A percentile compares a stretch with the other conserved stretches of the same genome.
Evolutionary conservation across 1,284 basidiomycete genomes (phyloP).

Genomic region (Cryptococcus hybrid): DNA sequence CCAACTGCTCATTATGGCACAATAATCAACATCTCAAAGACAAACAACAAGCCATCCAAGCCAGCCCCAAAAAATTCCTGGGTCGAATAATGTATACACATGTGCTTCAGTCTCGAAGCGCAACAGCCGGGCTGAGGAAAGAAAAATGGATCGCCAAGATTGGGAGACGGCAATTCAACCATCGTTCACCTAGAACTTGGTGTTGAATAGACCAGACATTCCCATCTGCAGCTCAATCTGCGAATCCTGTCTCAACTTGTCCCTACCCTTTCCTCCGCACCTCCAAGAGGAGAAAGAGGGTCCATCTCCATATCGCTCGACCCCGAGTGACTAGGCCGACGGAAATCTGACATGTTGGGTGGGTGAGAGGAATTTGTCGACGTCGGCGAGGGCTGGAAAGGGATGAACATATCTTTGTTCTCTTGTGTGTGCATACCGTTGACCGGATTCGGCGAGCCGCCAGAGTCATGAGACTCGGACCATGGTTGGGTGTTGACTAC

Average conservation of each 20-base stretch:
- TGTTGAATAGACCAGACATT: constrained; percentile 27
- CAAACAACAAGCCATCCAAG: too few species aligned
- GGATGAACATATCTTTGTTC: constrained; percentile 21
- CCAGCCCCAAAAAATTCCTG: too few species aligned
- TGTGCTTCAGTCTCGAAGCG: too few species aligned
- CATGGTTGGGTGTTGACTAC: constrained; percentile 3
- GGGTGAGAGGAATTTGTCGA: constrained; percentile 21
- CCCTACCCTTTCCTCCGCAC: constrained; percentile 7
- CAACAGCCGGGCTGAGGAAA: too few species aligned
- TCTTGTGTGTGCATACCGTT: constrained; percentile 5
- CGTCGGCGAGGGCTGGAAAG: constrained; percentile 31
- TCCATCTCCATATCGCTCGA: constrained; percentile 14
- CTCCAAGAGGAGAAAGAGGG: constrained; percentile 9
- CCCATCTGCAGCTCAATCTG: constrained; percentile 28
- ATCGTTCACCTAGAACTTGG: background rate
- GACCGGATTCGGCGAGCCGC: background rate
- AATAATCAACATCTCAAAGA: too few species aligned
- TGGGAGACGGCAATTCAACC: too few species aligned
- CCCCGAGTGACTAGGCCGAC: constrained; percentile 12
- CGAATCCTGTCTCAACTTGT: constrained; percentile 24
- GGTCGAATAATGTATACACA: too few species aligned
- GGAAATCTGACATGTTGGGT: constrained; percentile 12
- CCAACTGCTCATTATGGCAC: too few species aligned
- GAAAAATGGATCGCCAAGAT: too few species aligned
- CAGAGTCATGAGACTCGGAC: constrained; percentile 2